Evolutionary conservation across 768 basidiomycete genomes (phyloP).

Genomic region (Symmetrospora coprosmae): DNA sequence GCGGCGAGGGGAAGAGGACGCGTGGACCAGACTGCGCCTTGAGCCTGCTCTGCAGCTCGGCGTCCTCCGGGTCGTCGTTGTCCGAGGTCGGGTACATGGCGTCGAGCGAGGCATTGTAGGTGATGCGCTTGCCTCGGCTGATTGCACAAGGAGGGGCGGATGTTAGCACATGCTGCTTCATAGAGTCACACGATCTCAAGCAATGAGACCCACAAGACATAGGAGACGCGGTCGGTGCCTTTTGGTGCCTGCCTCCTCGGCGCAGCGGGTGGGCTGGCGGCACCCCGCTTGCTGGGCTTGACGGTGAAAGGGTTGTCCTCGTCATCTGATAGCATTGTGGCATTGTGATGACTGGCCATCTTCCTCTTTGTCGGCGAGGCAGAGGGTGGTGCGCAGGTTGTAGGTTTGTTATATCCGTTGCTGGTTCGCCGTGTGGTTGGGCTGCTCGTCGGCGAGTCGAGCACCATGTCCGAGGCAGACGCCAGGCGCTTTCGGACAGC

Average conservation of each 20-base stretch:
- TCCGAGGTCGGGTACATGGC: slow-evolving; percentile 5
- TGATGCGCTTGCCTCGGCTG: slow-evolving; percentile 20
- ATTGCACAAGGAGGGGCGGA: no score
- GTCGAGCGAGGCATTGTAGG: slow-evolving; percentile 14
- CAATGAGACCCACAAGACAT: slow-evolving; percentile 12
- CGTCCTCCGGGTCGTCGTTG: slow-evolving; percentile 8
- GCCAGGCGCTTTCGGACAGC: no score
- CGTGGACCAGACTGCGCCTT: slow-evolving; percentile 14
- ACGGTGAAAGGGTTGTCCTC: slow-evolving; percentile 15
- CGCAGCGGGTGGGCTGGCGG: background rate
- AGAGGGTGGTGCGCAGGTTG: no score
- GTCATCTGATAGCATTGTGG: no score
- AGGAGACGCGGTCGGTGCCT: background rate
- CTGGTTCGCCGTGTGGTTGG: no score
- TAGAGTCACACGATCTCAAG: no score
- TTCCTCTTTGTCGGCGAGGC: no score
- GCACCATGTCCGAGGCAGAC: background rate
- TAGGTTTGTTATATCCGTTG: no score
- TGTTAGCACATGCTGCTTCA: no score
- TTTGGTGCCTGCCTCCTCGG: background rate
- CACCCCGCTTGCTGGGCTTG: no score
- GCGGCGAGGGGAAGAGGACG: slow-evolving; percentile 17
- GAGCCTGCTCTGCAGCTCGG: background rate
- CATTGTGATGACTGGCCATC: no score
- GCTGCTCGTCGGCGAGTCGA: no score